phyloP scores from a whole-genome alignment of 1,284 basidiomycete species.

The Ceratobasidium sp. region DNA sequence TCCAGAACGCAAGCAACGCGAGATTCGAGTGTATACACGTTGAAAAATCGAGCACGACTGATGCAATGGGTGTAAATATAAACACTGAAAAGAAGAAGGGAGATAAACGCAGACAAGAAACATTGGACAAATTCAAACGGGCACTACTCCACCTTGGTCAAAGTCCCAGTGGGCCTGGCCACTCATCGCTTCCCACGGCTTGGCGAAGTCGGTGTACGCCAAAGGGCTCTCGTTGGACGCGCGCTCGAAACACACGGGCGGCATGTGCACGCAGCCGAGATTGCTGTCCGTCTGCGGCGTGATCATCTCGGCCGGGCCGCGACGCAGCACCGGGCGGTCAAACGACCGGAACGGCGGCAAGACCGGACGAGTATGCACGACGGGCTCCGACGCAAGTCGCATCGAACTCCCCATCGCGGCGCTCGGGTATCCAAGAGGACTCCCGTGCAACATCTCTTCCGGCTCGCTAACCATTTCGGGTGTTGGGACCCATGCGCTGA shows the following conservation, averaged over 20 bases:
- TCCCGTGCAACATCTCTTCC: constrained; percentile 18
- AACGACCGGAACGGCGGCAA: constrained; percentile 22
- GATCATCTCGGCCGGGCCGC: constrained; percentile 4
- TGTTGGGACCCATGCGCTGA: constrained; percentile 9
- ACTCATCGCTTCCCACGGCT: constrained; percentile 6
- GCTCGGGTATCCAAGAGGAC: constrained; percentile 12
- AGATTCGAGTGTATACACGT: too few relatives aligned
- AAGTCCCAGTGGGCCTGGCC: constrained; percentile 22
- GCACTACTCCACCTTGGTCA: neutral
- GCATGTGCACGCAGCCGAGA: constrained; percentile 6
- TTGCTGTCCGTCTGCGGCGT: constrained; percentile 23
- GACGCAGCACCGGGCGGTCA: constrained; percentile 12
- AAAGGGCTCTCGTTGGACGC: constrained; percentile 8
- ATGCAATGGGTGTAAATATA: too few relatives aligned
- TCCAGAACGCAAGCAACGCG: too few relatives aligned
- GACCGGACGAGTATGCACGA: neutral
- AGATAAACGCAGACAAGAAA: neutral
- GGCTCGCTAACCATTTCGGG: neutral
- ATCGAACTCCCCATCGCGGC: constrained; percentile 4
- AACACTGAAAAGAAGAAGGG: too few relatives aligned
- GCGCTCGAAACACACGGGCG: neutral
- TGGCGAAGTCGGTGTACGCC: constrained; percentile 2
- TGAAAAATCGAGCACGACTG: too few relatives aligned
- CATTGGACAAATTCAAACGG: neutral
- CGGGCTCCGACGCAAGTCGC: neutral